Percentiles rank a stretch among this genome's conserved stretches.
Conservation (phyloP, 805 yeast genomes). For the Lachancea lanzarotensis region DNA sequence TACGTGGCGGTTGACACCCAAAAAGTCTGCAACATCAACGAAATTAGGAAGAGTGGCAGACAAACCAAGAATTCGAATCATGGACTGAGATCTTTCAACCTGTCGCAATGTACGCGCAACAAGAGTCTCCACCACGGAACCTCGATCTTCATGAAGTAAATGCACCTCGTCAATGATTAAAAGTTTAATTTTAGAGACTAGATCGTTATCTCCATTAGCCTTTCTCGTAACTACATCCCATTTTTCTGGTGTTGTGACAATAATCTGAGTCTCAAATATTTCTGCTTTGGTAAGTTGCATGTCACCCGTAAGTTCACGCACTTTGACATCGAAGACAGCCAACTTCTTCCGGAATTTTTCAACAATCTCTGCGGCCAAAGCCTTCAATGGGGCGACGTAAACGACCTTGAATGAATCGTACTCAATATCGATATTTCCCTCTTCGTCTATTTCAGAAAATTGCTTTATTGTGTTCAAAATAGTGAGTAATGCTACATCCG, state of each 20-base stretch:
- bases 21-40: slow-evolving; percentile 88
- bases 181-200: slow-evolving; percentile 76
- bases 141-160: slow-evolving; percentile 93
- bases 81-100: slow-evolving; percentile 87
- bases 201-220: slow-evolving; percentile 78
- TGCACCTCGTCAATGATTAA: slow-evolving; percentile 95
- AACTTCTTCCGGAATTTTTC: slow-evolving; percentile 76
- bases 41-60: slow-evolving; percentile 93
- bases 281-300: slow-evolving; percentile 85
- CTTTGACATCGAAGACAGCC: slow-evolving; percentile 79
- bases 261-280: slow-evolving; percentile 73
- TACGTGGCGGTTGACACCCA: slow-evolving; percentile 80
- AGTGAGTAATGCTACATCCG: slow-evolving; percentile 82
- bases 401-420: slow-evolving; percentile 84
- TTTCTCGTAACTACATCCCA: slow-evolving; percentile 98
- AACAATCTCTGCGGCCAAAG: slow-evolving; percentile 93
- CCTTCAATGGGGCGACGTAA: slow-evolving; percentile 90
- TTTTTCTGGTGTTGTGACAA: slow-evolving; percentile 92
- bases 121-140: slow-evolving; percentile 91
- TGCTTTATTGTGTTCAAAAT: slow-evolving; percentile 75
- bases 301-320: slow-evolving; percentile 88
- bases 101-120: slow-evolving; percentile 93
- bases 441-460: slow-evolving; percentile 48
- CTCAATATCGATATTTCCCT: slow-evolving; percentile 55
- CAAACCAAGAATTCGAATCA: slow-evolving; percentile 89